A percentile compares a stretch with the other conserved stretches of the same genome.
Conservation (phyloP, 2,329 filamentous ascomycete genomes). For the Pochonia chlamydosporia region DNA sequence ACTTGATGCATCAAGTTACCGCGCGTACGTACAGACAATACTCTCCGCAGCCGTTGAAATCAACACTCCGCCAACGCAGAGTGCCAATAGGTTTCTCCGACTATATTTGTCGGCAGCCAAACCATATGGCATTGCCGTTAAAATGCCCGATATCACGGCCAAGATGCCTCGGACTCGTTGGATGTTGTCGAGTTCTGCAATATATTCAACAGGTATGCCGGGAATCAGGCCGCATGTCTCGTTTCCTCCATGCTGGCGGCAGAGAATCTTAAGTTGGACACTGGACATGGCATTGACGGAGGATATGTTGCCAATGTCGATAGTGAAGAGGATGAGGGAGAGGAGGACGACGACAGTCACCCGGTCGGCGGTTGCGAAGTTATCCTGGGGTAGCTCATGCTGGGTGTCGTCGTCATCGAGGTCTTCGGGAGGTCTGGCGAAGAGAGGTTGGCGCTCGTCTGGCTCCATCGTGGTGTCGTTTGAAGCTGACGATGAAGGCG, state of each 20-base stretch:
- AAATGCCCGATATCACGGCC: background rate
- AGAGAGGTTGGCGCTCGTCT: constrained; percentile 4
- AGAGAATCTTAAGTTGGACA: constrained; percentile 5
- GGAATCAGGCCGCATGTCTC: background rate
- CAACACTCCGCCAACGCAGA: constrained; percentile 1
- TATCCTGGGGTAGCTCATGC: constrained; percentile 3
- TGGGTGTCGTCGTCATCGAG: constrained; percentile 1
- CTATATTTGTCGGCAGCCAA: constrained; percentile 7
- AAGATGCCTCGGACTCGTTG: background rate
- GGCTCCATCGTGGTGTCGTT: no score
- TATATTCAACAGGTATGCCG: background rate
- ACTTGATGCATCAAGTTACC: background rate
- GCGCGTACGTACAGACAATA: constrained; percentile 1
- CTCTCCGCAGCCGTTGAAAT: constrained; percentile 7
- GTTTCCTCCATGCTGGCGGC: background rate
- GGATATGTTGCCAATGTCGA: background rate
- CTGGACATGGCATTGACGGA: background rate
- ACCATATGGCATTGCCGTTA: constrained; percentile 6
- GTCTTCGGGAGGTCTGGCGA: background rate
- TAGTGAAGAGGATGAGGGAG: background rate
- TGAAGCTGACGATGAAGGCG: no score
- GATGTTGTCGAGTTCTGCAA: background rate
- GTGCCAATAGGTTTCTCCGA: constrained; percentile 6
- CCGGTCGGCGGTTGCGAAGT: constrained; percentile 1
- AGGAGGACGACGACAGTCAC: constrained; percentile 3